A percentile compares a stretch with the other conserved stretches of the same genome.
Conservation (phyloP, 1,139 yeast species). For the Yamadazyma conglobata region DNA sequence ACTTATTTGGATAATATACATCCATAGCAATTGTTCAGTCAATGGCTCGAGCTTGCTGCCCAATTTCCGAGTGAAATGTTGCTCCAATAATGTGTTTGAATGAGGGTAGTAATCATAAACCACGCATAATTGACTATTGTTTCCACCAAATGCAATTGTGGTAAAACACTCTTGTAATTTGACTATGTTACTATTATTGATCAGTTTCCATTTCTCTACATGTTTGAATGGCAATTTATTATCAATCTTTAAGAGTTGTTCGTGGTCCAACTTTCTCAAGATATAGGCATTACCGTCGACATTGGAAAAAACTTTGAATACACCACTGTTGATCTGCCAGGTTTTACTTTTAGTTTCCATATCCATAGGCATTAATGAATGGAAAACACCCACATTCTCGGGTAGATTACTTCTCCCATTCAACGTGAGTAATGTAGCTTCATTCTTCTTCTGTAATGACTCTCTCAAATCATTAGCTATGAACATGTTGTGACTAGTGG, state of each 20-base stretch:
- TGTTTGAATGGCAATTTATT: constrained; percentile 50
- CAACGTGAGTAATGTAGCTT: constrained; percentile 72
- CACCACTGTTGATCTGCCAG: constrained; percentile 59
- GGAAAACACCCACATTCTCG: constrained; percentile 75
- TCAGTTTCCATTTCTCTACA: constrained; percentile 44
- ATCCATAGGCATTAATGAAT: constrained; percentile 84
- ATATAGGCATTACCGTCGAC: constrained; percentile 76
- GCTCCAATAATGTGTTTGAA: constrained; percentile 29
- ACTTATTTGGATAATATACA: constrained; percentile 67
- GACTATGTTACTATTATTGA: constrained; percentile 57
- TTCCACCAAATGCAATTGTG: constrained; percentile 80
- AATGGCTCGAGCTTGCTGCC: constrained; percentile 42
- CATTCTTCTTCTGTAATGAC: constrained; percentile 67
- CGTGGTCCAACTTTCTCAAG: constrained; percentile 64
- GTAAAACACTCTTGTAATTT: constrained; percentile 80
- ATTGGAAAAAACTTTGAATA: constrained; percentile 80
- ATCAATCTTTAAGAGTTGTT: constrained; percentile 44
- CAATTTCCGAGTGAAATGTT: constrained; percentile 30
- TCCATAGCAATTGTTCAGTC: constrained; percentile 71
- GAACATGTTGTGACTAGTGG: constrained; percentile 66
- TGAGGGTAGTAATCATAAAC: constrained; percentile 43
- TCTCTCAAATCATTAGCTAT: constrained; percentile 73
- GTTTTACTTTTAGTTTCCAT: constrained; percentile 49
- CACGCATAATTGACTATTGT: constrained; percentile 41
- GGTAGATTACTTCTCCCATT: constrained; percentile 61